Evolutionary conservation across 768 basidiomycete species (phyloP).

Genomic region (Lactarius akahatsu): DNA sequence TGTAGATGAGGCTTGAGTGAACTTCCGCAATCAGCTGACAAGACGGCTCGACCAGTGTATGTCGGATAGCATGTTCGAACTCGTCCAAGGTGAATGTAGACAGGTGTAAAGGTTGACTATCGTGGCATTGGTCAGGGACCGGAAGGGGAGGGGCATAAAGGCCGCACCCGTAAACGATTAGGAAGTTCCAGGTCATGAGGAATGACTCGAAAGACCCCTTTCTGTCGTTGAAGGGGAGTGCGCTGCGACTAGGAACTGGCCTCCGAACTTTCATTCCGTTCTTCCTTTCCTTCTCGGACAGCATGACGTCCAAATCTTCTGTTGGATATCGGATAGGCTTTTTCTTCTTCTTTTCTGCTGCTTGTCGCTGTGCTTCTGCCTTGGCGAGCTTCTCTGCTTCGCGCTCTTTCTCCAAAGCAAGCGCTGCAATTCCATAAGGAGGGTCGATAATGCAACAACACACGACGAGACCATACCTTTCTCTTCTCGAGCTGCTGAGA

Average conservation of each 20-base stretch:
- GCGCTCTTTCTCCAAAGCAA: conserved; percentile 63
- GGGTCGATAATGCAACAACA: background rate
- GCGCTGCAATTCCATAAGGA: conserved; percentile 36
- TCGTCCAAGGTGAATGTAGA: conserved; percentile 93
- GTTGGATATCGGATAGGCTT: conserved; percentile 90
- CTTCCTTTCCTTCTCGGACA: conserved; percentile 81
- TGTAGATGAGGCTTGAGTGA: conserved; percentile 86
- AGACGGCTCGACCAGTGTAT: conserved; percentile 63
- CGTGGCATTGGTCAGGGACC: background rate
- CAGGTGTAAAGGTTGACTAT: conserved; percentile 75
- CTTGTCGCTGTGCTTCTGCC: conserved; percentile 69
- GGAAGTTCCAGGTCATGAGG: conserved; percentile 90
- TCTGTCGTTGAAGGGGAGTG: conserved; percentile 67
- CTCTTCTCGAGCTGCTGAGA: conserved; percentile 71
- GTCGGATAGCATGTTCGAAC: conserved; percentile 82
- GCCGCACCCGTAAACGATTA: conserved; percentile 85
- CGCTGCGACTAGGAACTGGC: conserved; percentile 60
- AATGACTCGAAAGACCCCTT: conserved; percentile 76
- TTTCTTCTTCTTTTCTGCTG: conserved; percentile 82
- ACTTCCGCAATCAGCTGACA: conserved; percentile 84
- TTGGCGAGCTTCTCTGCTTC: conserved; percentile 66
- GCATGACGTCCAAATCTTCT: conserved; percentile 82
- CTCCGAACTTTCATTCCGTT: conserved; percentile 67
- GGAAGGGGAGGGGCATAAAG: background rate
- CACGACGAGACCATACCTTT: conserved; percentile 48